Percentiles rank a stretch among this genome's conserved stretches.
Evolutionary conservation across 2,329 filamentous ascomycete genomes (phyloP).

Genomic region (Penicillium sp.): DNA sequence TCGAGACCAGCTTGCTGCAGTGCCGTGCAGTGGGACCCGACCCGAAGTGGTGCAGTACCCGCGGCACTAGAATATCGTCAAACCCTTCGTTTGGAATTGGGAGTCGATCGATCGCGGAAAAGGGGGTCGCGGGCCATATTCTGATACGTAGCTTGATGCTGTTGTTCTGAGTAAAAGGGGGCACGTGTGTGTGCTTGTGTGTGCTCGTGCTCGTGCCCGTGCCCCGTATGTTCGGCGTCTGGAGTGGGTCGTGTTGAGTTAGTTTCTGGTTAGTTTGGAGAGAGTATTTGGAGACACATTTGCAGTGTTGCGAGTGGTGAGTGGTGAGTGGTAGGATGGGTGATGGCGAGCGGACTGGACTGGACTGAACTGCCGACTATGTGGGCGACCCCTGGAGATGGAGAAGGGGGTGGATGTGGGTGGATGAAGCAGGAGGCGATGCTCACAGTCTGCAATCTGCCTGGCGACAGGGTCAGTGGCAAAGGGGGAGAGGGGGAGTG

Average conservation of each 20-base stretch:
- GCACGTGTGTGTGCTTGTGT: neutral
- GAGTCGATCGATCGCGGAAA: constrained; percentile 3
- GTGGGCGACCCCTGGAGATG: neutral
- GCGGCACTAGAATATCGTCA: constrained; percentile 7
- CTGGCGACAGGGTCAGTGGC: neutral
- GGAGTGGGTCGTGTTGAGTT: constrained; percentile 11
- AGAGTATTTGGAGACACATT: neutral
- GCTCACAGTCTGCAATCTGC: no score
- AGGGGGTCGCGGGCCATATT: neutral
- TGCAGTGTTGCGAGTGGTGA: neutral
- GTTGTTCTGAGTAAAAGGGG: constrained; percentile 11
- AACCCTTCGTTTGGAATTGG: neutral
- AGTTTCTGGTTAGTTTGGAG: neutral
- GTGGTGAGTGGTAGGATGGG: neutral
- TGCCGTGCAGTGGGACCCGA: constrained; percentile 10
- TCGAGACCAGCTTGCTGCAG: constrained; percentile 2
- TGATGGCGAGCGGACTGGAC: no score
- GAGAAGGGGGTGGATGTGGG: neutral
- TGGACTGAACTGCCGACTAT: neutral
- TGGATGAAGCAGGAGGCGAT: neutral
- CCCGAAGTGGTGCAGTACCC: constrained; percentile 3
- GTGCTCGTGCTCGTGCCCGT: neutral
- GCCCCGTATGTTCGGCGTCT: constrained; percentile 12
- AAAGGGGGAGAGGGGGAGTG: neutral
- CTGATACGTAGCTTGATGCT: constrained; percentile 13